Conservation (phyloP, 495 filamentous ascomycete genomes). For the Penicillium diatomitis region DNA sequence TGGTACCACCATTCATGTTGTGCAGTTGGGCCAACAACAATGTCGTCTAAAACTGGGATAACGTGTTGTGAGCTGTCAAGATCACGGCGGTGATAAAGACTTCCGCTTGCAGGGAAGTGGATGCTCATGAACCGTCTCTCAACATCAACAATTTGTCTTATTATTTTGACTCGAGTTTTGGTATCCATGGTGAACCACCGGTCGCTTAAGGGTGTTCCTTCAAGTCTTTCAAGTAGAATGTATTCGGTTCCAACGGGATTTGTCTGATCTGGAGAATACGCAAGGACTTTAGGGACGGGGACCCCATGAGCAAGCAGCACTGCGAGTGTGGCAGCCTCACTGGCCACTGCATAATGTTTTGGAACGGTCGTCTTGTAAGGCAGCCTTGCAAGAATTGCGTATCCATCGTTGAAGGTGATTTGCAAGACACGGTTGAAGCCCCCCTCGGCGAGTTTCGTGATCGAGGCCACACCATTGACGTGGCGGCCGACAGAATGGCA, state of each 20-base stretch:
- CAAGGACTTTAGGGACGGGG: constrained; percentile 18
- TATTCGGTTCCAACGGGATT: constrained; percentile 23
- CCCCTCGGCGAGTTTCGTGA: constrained; percentile 26
- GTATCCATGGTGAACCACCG: constrained; percentile 18
- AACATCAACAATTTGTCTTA: constrained; percentile 23
- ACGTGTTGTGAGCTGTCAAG: constrained; percentile 5
- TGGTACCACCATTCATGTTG: constrained; percentile 24
- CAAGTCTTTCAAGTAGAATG: constrained; percentile 17
- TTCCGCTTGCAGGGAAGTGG: constrained; percentile 23
- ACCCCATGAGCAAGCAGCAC: constrained; percentile 18
- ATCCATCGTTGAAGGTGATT: constrained; percentile 17
- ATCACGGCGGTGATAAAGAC: constrained; percentile 25
- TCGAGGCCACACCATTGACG: constrained; percentile 5
- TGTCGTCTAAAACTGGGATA: constrained; percentile 6
- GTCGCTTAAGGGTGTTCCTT: constrained; percentile 13
- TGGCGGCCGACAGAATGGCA: constrained; percentile 7
- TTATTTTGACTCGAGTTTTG: constrained; percentile 20
- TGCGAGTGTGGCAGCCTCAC: constrained; percentile 30
- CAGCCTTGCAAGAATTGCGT: constrained; percentile 16
- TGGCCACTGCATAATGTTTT: constrained; percentile 19
- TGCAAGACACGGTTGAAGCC: constrained; percentile 25
- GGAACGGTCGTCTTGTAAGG: constrained; percentile 21
- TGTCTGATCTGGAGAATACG: constrained; percentile 11
- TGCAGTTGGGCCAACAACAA: constrained; percentile 15
- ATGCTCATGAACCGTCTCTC: constrained; percentile 23